phyloP scores from a whole-genome alignment of 2,329 filamentous ascomycete species.

The Volutella citrinella region DNA sequence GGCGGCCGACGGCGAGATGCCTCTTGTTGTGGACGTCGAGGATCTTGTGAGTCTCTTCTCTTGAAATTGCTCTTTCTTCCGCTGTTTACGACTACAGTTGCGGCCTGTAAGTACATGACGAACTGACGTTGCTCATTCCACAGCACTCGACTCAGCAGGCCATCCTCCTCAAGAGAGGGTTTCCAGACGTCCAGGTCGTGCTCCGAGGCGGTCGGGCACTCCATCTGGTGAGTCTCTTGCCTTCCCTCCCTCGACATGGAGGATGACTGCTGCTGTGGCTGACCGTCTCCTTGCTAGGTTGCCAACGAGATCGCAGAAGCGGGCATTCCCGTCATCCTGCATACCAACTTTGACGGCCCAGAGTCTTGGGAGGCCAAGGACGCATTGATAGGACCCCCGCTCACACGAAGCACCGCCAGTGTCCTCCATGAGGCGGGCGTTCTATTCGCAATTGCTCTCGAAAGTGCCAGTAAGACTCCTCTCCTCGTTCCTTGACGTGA shows the following conservation, averaged over 20 bases:
- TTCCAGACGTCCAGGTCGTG: background rate
- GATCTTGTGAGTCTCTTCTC: no score
- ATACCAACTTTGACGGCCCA: slow-evolving; percentile 1
- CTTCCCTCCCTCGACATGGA: no score
- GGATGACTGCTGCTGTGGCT: no score
- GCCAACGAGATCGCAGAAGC: slow-evolving; percentile 2
- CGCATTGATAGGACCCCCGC: background rate
- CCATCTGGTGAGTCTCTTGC: slow-evolving; percentile 1
- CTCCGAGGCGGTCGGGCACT: slow-evolving; percentile 2
- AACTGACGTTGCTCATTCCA: background rate
- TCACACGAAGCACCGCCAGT: background rate
- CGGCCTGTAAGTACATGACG: slow-evolving; percentile 2
- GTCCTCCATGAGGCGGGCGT: slow-evolving; percentile 2
- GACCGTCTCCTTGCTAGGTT: background rate
- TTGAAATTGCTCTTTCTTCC: no score
- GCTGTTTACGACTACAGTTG: no score
- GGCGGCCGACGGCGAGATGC: no score
- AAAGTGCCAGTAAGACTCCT: no score
- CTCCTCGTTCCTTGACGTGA: no score
- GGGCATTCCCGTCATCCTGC: background rate
- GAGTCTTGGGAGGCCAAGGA: slow-evolving; percentile 3
- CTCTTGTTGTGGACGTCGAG: no score
- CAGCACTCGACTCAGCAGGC: slow-evolving; percentile 3
- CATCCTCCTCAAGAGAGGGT: slow-evolving; percentile 2
- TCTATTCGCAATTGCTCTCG: slow-evolving; percentile 1